Evolutionary conservation across 495 filamentous ascomycete genomes (phyloP), one percentile per base, ranked within the genome.

Genomic region (Daldinia childiae): DNA sequence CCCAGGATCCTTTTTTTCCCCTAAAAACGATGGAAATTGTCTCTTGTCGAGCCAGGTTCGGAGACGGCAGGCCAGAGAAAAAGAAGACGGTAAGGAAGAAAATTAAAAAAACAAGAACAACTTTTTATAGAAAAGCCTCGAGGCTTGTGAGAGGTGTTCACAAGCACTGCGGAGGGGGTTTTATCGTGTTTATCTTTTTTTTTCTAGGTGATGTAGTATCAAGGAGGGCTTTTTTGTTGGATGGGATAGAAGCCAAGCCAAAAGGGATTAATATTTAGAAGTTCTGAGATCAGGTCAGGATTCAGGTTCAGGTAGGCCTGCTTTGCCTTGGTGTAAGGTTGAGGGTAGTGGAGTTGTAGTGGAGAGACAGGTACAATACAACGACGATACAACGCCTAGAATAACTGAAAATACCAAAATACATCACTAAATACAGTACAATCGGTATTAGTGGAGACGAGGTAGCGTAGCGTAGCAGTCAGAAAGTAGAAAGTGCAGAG

Each of bases 221-320:
- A 67, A 63, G 66, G 66, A 73, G 66, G 66, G 71, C 65, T 69
- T 73, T 73, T 60, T 66, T 64, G 61, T 68, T 68, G 65, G 66
- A 69, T 62, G 66, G 50, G 66, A 73, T 62, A 66, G 67, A 67
- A 67, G 64, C 75, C 75, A 77, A 77, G 71, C 71, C 71, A 73
- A 65, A 73, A 67, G 65, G 54, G 66, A 66, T 73, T 73, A 66
- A 69, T 68, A 73, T 73, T 70, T 65, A 27, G 61, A 73, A 62
- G 74, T 76, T 77, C 73, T 48, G 69, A 75, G 67, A 68, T 74
- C 57, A 70, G 68, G 75, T 76, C 64, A 62, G 70, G 65, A 68
- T 64, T 65, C 63, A 73, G 69, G 64, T 64, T 65, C 63, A 73
- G 69, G 64, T 59, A 63, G 64, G 65, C 50, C 45, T 68, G 65